Percentiles rank a stretch among this genome's conserved stretches.
Conservation (phyloP, 2,329 filamentous ascomycete species). For the Beauveria rudraprayagi region DNA sequence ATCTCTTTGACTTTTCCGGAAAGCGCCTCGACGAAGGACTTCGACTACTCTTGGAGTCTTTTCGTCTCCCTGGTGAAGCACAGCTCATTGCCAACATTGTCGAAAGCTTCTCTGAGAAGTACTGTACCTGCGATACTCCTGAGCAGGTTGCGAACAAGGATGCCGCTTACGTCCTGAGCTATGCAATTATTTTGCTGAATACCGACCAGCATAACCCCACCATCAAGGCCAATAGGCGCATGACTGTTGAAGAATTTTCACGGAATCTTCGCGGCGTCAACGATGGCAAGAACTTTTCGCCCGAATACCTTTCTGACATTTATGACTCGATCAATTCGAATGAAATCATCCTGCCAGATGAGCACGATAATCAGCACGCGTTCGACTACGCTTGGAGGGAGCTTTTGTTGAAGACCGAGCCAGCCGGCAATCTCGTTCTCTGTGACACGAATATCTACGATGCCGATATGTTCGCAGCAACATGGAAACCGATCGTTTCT, state of each 20-base stretch:
- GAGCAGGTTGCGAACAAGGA: slow-evolving; percentile 78
- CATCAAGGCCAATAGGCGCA: slow-evolving; percentile 67
- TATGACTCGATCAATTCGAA: slow-evolving; percentile 86
- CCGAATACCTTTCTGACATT: slow-evolving; percentile 76
- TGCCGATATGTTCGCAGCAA: slow-evolving; percentile 93
- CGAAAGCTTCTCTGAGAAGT: slow-evolving; percentile 78
- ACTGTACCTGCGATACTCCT: slow-evolving; percentile 61
- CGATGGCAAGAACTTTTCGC: slow-evolving; percentile 71
- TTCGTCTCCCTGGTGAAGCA: slow-evolving; percentile 89
- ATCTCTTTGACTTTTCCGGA: slow-evolving; percentile 77
- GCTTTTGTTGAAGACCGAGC: slow-evolving; percentile 74
- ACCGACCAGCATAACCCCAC: slow-evolving; percentile 97
- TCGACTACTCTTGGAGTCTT: slow-evolving; percentile 77
- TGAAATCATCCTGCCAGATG: slow-evolving; percentile 94
- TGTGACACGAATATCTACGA: slow-evolving; percentile 94
- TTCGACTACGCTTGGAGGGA: slow-evolving; percentile 99
- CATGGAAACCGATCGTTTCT: slow-evolving; percentile 90
- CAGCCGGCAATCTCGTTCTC: slow-evolving; percentile 62
- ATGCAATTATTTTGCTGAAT: slow-evolving; percentile 96
- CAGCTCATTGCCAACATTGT: slow-evolving; percentile 89
- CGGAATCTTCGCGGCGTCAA: slow-evolving; percentile 90
- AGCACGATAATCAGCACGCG: slow-evolving; percentile 92
- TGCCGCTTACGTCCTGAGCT: slow-evolving; percentile 81
- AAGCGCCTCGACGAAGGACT: slow-evolving; percentile 88
- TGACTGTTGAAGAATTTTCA: slow-evolving; percentile 76